Evolutionary conservation across 495 filamentous ascomycete genomes (phyloP).

Genomic region (Aspergillus steynii): DNA sequence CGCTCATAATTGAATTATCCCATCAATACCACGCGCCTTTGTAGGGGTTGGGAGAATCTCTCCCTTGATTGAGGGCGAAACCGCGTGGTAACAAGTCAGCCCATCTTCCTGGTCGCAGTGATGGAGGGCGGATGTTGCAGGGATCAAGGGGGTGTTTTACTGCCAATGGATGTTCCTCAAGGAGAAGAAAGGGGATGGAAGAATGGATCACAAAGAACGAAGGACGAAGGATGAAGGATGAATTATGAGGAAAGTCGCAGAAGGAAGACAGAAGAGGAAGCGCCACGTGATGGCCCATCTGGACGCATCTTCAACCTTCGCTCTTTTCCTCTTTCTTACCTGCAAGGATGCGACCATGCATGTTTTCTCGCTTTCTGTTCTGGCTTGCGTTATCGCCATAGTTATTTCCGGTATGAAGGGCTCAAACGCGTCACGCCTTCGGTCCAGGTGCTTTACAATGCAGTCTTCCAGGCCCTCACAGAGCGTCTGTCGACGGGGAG

Average conservation of each 20-base stretch:
- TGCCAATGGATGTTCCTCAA: not conserved
- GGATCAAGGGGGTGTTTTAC: conserved; percentile 2
- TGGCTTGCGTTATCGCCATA: not conserved
- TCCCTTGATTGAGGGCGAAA: not conserved
- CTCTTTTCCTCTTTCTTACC: not conserved
- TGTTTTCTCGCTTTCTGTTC: not conserved
- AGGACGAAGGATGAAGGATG: not conserved
- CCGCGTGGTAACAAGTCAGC: too few species aligned
- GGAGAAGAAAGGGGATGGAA: not conserved
- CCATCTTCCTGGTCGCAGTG: not conserved
- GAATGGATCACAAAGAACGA: not conserved
- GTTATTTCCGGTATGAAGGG: not conserved
- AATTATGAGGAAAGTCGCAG: not conserved
- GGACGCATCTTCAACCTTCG: not conserved
- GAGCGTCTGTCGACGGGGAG: too few species aligned
- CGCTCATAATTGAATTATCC: not conserved
- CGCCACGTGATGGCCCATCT: not conserved
- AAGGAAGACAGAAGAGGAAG: not conserved
- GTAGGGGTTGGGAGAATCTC: not conserved
- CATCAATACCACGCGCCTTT: not conserved
- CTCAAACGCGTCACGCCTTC: not conserved
- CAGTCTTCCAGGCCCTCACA: too few species aligned
- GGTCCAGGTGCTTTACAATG: too few species aligned
- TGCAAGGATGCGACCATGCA: not conserved
- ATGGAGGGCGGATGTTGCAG: conserved; percentile 3